Base-by-base conservation (phyloP, 2,329 filamentous ascomycete species). In the Didymella sp. region DNA sequence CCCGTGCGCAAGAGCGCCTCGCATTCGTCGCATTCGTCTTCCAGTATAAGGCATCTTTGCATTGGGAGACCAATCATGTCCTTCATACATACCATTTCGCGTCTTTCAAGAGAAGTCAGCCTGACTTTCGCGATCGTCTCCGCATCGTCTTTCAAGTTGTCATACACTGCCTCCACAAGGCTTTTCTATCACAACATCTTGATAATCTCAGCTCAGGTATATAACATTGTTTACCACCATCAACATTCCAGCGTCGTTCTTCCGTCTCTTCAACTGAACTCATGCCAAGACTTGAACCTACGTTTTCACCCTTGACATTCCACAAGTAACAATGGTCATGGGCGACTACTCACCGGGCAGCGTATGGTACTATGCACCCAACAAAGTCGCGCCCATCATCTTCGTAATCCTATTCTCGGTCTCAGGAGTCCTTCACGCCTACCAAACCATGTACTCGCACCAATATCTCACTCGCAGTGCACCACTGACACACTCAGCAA, bases 331-430 rank as follows among this genome's bases (percentile, higher is more conserved):
- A 28, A 74, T 73, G 71, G 70, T 66, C 3, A 67, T 73, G 62
- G 70, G 71, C 57, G 67, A 72, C 43, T 73, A 73, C 49, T 73
- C 69, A 27, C 65, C 70, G 0, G 73, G 72, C 25, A 76, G 71
- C 46, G 56, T 72, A 1, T 74, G 75, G 73, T 73, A 66, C 62
- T 86, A 86, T 59, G 79, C 79, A 12, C 85, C 85, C 0, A 84
- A 82, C 68, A 83, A 84, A 67, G 76, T 61, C 4, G 83, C 83
- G 0, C 83, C 85, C 0, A 78, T 85, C 19, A 63, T 84, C 42
- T 87, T 85, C 66, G 76, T 81, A 3, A 61, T 82, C 15, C 63
- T 82, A 0, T 84, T 83, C 55, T 70, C 73, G 5, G 61, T 79
- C 30, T 84, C 83, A 0, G 80, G 77, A 5, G 38, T 70, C n/a